Conservation (phyloP, 768 basidiomycete species). For the Mycena chlorophos region DNA sequence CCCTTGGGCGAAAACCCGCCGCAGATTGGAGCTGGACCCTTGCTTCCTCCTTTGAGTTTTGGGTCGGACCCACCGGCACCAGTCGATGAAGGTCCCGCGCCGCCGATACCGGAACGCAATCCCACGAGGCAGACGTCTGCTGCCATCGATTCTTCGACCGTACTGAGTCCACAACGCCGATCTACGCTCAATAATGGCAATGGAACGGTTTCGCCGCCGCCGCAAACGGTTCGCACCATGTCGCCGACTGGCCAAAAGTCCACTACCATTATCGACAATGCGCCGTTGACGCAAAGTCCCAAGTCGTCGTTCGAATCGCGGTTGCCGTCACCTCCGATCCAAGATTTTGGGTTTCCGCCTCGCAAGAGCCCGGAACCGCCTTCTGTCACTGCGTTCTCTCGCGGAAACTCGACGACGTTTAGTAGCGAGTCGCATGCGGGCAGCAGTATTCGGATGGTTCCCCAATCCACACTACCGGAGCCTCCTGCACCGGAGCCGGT, state of each 20-base stretch:
- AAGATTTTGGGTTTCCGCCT: no score
- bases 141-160: constrained; percentile 23
- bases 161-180: constrained; percentile 22
- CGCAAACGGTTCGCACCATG: constrained; percentile 4
- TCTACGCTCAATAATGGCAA: constrained; percentile 8
- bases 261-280: constrained; percentile 10
- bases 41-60: constrained; percentile 64
- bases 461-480: background rate
- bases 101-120: constrained; percentile 67
- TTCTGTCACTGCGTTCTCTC: constrained; percentile 29
- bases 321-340: constrained; percentile 14
- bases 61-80: constrained; percentile 28
- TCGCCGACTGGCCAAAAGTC: constrained; percentile 9
- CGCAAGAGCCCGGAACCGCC: constrained; percentile 39
- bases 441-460: constrained; percentile 18
- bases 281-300: constrained; percentile 17
- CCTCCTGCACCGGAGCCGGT: constrained; percentile 9
- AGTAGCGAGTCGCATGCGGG: background rate
- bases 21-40: constrained; percentile 35
- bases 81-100: constrained; percentile 38
- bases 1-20: constrained; percentile 28
- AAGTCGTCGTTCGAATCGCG: constrained; percentile 18
- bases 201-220: background rate
- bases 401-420: no score
- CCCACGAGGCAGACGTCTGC: constrained; percentile 30